phyloP scores from a whole-genome alignment of 768 basidiomycete species.

The Boletus speciosus region DNA sequence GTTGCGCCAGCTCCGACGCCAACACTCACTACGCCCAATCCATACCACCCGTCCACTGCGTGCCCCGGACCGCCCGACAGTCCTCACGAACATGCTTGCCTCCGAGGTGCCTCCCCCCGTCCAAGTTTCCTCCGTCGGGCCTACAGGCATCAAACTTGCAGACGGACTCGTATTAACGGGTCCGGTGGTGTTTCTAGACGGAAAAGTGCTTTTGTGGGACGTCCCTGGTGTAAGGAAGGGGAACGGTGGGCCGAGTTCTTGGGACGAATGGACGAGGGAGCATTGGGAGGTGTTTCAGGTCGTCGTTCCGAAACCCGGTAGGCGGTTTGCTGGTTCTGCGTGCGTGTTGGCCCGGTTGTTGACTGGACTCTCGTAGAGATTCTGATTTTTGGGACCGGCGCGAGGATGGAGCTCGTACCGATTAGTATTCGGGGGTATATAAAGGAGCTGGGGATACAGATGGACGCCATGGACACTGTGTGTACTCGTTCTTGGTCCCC shows the following conservation, averaged over 20 bases:
- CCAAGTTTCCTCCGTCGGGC: conserved; percentile 64
- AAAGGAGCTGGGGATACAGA: conserved; percentile 73
- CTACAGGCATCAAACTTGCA: conserved; percentile 62
- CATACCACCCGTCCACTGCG: conserved; percentile 12
- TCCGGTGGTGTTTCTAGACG: conserved; percentile 81
- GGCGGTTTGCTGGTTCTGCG: neutral
- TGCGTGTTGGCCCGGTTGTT: neutral
- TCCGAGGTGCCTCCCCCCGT: conserved; percentile 66
- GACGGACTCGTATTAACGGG: conserved; percentile 77
- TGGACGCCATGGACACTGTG: conserved; percentile 85
- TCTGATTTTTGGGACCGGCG: conserved; percentile 84
- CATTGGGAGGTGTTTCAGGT: conserved; percentile 80
- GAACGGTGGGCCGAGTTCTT: conserved; percentile 31
- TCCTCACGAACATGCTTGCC: conserved; percentile 69
- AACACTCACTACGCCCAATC: conserved; percentile 4
- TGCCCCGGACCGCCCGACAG: conserved; percentile 24
- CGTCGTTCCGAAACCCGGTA: conserved; percentile 84
- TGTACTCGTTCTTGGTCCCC: conserved; percentile 22
- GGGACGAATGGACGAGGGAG: conserved; percentile 69
- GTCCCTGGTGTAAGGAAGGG: conserved; percentile 40
- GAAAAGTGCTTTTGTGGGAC: conserved; percentile 89
- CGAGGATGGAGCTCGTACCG: conserved; percentile 66
- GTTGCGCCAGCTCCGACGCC: neutral
- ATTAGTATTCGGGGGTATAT: conserved; percentile 62
- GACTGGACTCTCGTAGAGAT: conserved; percentile 58